Percentiles rank a stretch among this genome's conserved stretches.
phyloP scores from a whole-genome alignment of 345 rosid species.

The Acer yangbiense region DNA sequence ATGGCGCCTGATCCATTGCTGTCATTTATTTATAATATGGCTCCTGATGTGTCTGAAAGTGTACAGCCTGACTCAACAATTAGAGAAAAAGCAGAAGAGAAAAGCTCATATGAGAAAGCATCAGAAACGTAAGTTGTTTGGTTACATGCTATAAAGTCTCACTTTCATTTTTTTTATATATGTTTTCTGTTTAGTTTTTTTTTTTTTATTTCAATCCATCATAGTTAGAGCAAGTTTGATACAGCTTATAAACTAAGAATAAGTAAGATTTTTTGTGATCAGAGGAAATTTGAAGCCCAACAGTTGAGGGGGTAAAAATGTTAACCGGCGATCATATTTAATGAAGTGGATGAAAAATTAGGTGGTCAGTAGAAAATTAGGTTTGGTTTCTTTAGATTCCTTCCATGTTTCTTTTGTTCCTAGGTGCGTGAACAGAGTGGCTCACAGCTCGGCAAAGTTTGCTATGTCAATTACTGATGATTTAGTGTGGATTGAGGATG shows the following conservation, averaged over 20 bases:
- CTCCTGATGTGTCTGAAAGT: conserved; percentile 38
- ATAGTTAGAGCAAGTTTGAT: neutral
- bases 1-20: conserved; percentile 53
- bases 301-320: neutral
- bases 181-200: neutral
- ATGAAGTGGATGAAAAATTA: neutral
- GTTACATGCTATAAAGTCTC: neutral
- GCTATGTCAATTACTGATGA: too few relatives aligned
- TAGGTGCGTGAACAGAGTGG: too few relatives aligned
- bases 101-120: conserved; percentile 28
- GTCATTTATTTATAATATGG: conserved; percentile 53
- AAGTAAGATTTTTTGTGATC: neutral
- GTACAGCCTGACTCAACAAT: conserved; percentile 31
- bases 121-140: conserved; percentile 42
- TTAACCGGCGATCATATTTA: neutral
- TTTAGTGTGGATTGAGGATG: too few relatives aligned
- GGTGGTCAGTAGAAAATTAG: neutral
- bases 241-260: neutral
- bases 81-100: conserved; percentile 32
- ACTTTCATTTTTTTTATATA: neutral
- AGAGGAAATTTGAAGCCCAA: neutral
- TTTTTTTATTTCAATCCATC: neutral
- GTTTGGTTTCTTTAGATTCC: too few relatives aligned
- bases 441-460: too few relatives aligned
- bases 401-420: too few relatives aligned